Percentiles rank a stretch among this genome's conserved stretches.
Evolutionary conservation across 192 early-diverging fungal species (phyloP).

Genomic region (Coemansia sp.): DNA sequence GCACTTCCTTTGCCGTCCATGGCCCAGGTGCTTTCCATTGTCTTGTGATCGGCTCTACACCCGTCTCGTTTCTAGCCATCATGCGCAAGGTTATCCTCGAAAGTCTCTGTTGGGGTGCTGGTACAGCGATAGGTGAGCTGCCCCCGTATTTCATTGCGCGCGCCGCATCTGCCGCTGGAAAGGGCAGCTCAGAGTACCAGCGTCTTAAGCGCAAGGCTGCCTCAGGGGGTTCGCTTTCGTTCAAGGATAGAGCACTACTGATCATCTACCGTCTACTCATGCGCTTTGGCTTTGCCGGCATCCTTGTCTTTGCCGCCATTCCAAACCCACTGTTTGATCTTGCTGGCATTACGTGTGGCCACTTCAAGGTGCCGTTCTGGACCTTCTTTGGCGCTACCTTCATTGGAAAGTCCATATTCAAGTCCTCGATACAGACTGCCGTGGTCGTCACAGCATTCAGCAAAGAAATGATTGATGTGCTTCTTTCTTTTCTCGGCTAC

Average conservation of each 20-base stretch:
- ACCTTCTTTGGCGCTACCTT: slow-evolving; percentile 97
- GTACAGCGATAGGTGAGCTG: slow-evolving; percentile 90
- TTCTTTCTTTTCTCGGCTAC: slow-evolving; percentile 59
- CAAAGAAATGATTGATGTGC: slow-evolving; percentile 65
- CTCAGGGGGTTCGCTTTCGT: slow-evolving; percentile 46
- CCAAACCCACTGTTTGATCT: slow-evolving; percentile 98
- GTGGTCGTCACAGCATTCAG: slow-evolving; percentile 85
- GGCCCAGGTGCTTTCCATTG: slow-evolving; percentile 63
- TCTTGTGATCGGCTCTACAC: slow-evolving; percentile 9
- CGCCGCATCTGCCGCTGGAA: slow-evolving; percentile 56
- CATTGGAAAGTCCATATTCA: slow-evolving; percentile 89
- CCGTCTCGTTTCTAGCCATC: slow-evolving; percentile 63
- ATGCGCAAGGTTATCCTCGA: slow-evolving; percentile 72
- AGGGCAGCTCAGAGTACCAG: slow-evolving; percentile 44
- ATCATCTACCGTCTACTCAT: slow-evolving; percentile 70
- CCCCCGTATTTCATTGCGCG: slow-evolving; percentile 95
- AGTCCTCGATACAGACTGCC: slow-evolving; percentile 78
- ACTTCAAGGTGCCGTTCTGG: slow-evolving; percentile 85
- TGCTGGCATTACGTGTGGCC: slow-evolving; percentile 93
- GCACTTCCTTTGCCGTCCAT: slow-evolving; percentile 68
- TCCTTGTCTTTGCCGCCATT: slow-evolving; percentile 89
- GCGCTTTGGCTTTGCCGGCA: slow-evolving; percentile 84
- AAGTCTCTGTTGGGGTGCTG: slow-evolving; percentile 89
- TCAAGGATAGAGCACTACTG: slow-evolving; percentile 69
- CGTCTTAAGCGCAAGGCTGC: slow-evolving; percentile 33